Conservation (phyloP, 768 basidiomycete species). For the Pisolithus sp. region DNA sequence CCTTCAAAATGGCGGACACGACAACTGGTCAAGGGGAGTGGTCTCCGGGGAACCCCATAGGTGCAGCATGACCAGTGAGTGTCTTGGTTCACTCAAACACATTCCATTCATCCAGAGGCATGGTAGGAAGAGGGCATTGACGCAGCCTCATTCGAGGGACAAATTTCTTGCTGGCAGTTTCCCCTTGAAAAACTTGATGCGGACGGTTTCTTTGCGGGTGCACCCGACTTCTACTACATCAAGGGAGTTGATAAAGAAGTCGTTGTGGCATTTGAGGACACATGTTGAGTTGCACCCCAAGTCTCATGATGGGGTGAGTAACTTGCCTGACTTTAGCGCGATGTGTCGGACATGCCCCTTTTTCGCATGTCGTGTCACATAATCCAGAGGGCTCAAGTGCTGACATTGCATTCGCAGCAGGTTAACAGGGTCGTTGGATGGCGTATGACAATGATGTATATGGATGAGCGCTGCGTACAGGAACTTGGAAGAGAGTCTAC, state of each 20-base stretch:
- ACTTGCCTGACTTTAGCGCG: slow-evolving; percentile 7
- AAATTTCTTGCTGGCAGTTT: background rate
- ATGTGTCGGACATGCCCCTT: slow-evolving; percentile 8
- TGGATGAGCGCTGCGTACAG: background rate
- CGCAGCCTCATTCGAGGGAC: background rate
- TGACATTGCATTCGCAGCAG: background rate
- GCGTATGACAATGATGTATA: background rate
- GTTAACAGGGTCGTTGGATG: background rate
- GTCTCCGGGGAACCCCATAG: background rate
- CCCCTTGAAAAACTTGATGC: background rate
- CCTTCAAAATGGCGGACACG: no score
- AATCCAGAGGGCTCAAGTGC: background rate
- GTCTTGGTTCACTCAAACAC: slow-evolving; percentile 6
- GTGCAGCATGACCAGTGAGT: slow-evolving; percentile 4
- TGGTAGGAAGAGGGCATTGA: background rate
- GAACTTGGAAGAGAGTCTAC: background rate
- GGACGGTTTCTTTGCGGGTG: background rate
- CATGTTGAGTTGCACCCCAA: slow-evolving; percentile 5
- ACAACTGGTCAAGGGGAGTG: no score
- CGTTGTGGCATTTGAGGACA: slow-evolving; percentile 4
- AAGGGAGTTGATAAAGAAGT: background rate
- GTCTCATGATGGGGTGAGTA: slow-evolving; percentile 7
- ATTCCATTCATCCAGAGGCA: background rate
- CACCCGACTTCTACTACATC: slow-evolving; percentile 2
- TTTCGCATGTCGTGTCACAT: background rate